Conservation (phyloP, 352 stramenopile species). For the Pythium vanterpoolii region DNA sequence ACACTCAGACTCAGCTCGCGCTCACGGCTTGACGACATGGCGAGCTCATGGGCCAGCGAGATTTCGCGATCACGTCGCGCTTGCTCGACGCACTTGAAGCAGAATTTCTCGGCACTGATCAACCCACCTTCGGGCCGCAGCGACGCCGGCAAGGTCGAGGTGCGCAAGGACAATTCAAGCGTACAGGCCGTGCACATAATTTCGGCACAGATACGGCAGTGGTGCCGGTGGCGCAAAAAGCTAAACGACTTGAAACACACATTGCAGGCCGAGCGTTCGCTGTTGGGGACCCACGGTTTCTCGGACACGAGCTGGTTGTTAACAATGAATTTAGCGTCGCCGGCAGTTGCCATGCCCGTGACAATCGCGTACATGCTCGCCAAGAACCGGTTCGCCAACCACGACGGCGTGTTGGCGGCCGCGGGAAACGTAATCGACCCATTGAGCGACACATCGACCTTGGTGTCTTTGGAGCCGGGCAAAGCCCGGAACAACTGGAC, state of each 20-base stretch:
- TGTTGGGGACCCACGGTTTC: conserved; percentile 68
- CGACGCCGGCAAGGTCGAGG: conserved; percentile 44
- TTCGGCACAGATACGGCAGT: conserved; percentile 79
- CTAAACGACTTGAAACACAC: conserved; percentile 81
- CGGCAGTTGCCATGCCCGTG: conserved; percentile 38
- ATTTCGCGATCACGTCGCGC: conserved; percentile 42
- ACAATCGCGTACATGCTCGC: conserved; percentile 37
- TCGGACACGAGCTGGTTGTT: conserved; percentile 54
- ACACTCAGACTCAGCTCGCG: background rate
- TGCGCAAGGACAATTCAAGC: conserved; percentile 55
- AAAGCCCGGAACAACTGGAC: conserved; percentile 57
- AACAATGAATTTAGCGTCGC: conserved; percentile 65
- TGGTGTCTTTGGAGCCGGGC: conserved; percentile 43
- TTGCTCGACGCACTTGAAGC: conserved; percentile 76
- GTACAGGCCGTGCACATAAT: conserved; percentile 79
- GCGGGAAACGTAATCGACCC: conserved; percentile 28
- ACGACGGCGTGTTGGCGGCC: conserved; percentile 43
- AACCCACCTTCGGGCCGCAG: conserved; percentile 61
- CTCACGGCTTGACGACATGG: conserved; percentile 6
- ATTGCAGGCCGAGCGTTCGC: conserved; percentile 58
- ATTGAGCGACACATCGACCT: conserved; percentile 45
- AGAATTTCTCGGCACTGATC: conserved; percentile 79
- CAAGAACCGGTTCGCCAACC: conserved; percentile 65
- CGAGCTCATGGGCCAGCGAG: conserved; percentile 10
- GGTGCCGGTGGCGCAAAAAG: conserved; percentile 66